These are phyloP conservation scores for Solanum bukasovii DNA, from an alignment of 257 asterid genomes.

Conservation along the genomic window DNA sequence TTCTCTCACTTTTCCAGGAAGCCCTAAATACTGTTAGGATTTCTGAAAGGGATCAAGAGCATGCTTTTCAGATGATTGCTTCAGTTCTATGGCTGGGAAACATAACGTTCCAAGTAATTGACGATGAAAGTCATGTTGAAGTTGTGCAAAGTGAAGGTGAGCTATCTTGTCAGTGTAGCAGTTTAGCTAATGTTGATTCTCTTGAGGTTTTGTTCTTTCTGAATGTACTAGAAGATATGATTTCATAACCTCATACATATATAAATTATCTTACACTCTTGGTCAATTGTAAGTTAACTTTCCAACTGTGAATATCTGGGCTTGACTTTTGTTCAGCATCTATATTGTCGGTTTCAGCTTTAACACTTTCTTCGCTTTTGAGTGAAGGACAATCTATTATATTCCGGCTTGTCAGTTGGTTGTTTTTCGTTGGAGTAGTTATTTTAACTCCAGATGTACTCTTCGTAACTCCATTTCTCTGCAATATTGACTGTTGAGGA, in stretches of 20 bases:
- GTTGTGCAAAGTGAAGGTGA: constrained; percentile 80
- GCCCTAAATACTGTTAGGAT: constrained; percentile 55
- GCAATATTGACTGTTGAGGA: neutral
- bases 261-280: neutral
- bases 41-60: constrained; percentile 67
- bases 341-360: neutral
- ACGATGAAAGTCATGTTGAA: constrained; percentile 59
- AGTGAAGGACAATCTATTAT: neutral
- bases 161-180: constrained; percentile 6
- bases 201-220: neutral
- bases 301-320: neutral
- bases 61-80: constrained; percentile 71
- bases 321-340: neutral
- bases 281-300: neutral
- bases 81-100: constrained; percentile 96
- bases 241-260: neutral
- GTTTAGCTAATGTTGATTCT: constrained; percentile 1
- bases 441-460: neutral
- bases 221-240: neutral
- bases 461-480: neutral
- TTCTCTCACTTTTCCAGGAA: constrained; percentile 39
- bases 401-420: neutral
- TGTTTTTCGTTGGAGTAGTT: neutral
- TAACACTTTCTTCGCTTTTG: neutral
- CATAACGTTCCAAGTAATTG: constrained; percentile 61